These are phyloP conservation scores for Tricholomella constricta DNA, from an alignment of 768 basidiomycete species.

Conservation along the genomic window DNA sequence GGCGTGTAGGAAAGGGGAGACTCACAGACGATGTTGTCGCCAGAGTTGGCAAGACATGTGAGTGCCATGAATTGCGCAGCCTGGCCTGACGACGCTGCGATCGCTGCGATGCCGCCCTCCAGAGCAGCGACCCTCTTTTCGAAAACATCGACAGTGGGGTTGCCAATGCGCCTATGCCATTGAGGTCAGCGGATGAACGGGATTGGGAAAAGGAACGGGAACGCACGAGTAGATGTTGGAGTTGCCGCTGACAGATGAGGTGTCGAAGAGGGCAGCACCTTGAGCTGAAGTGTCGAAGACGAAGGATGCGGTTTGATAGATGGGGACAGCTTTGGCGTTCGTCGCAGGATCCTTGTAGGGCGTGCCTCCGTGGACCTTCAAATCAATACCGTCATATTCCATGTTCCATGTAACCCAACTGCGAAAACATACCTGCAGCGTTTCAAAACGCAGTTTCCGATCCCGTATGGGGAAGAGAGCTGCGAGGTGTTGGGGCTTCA, in stretches of 20 bases:
- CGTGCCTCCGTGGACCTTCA: slow-evolving; percentile 62
- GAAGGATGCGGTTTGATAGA: slow-evolving; percentile 59
- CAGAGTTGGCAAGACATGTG: slow-evolving; percentile 47
- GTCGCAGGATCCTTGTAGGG: slow-evolving; percentile 53
- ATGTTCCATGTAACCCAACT: no score
- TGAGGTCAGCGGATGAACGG: neutral
- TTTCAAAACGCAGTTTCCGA: slow-evolving; percentile 57
- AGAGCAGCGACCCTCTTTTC: slow-evolving; percentile 67
- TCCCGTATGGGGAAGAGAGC: slow-evolving; percentile 26
- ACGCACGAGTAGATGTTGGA: slow-evolving; percentile 10
- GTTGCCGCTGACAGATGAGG: slow-evolving; percentile 5
- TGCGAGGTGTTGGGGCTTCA: slow-evolving; percentile 5
- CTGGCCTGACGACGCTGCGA: slow-evolving; percentile 61
- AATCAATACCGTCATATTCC: slow-evolving; percentile 26
- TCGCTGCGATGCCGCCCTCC: slow-evolving; percentile 63
- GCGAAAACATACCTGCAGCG: slow-evolving; percentile 27
- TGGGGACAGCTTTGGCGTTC: slow-evolving; percentile 63
- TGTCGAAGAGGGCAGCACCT: slow-evolving; percentile 32
- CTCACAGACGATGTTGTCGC: slow-evolving; percentile 70
- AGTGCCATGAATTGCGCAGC: slow-evolving; percentile 66
- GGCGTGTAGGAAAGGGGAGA: slow-evolving; percentile 20
- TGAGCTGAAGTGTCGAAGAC: slow-evolving; percentile 52
- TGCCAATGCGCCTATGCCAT: slow-evolving; percentile 12
- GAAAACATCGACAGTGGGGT: slow-evolving; percentile 47
- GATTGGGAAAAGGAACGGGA: neutral